These are phyloP conservation scores for Selenicereus undatus DNA, from an alignment of 148 eudicot genomes.

Conservation along the genomic window DNA sequence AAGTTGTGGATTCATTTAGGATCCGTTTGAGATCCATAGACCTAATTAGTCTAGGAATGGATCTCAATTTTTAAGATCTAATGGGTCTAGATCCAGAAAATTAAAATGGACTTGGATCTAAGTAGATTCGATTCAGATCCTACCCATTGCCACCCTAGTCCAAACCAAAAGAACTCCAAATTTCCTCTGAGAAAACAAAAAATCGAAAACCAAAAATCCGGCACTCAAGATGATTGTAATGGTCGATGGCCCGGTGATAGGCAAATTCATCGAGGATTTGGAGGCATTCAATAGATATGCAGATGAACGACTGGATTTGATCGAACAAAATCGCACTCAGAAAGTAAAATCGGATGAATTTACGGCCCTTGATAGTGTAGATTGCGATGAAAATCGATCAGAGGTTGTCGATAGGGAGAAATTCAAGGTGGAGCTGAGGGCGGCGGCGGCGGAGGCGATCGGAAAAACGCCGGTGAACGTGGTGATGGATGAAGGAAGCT, in stretches of 20 bases:
- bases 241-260: slow-evolving; percentile 1
- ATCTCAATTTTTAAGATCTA: too few species aligned
- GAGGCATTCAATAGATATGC: neutral
- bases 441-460: neutral
- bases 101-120: too few species aligned
- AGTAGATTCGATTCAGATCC: too few species aligned
- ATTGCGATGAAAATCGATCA: neutral
- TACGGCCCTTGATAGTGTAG: neutral
- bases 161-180: neutral
- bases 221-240: neutral
- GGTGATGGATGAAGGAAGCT: neutral
- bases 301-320: neutral
- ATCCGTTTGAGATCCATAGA: too few species aligned
- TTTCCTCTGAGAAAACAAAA: neutral
- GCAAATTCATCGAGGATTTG: slow-evolving; percentile 5
- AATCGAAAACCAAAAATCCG: neutral
- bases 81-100: too few species aligned
- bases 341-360: neutral
- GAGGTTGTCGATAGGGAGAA: neutral
- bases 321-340: neutral
- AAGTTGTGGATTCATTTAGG: too few species aligned
- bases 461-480: slow-evolving; percentile 4
- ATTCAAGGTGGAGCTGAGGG: slow-evolving; percentile 4
- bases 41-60: too few species aligned
- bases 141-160: too few species aligned